Conservation (phyloP, 371 early-diverging fungal genomes). For the Mycotypha africana region DNA sequence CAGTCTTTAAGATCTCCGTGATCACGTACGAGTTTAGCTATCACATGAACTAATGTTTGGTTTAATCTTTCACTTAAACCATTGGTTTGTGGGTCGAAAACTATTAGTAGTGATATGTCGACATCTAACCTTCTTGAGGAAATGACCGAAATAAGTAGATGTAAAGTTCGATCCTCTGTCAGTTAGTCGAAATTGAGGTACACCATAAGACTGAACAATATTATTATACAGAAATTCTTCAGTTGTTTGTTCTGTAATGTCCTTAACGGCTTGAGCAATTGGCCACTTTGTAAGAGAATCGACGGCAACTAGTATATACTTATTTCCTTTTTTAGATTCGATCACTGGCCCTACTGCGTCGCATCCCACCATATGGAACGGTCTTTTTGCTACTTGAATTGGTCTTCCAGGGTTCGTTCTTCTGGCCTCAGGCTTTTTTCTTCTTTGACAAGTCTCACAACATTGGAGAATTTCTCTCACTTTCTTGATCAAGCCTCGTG, state of each 20-base stretch:
- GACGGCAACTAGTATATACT: too few species aligned
- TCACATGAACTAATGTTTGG: not conserved
- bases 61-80: conserved; percentile 34
- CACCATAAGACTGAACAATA: conserved; percentile 8
- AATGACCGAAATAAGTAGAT: conserved; percentile 6
- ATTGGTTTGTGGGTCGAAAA: conserved; percentile 26
- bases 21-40: conserved; percentile 10
- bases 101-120: conserved; percentile 16
- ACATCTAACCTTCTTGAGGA: conserved; percentile 11
- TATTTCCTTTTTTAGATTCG: too few species aligned
- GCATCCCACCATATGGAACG: too few species aligned
- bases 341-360: too few species aligned
- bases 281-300: too few species aligned
- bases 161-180: conserved; percentile 26
- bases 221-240: too few species aligned
- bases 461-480: not conserved
- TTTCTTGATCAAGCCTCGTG: too few species aligned
- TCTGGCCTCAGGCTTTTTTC: too few species aligned
- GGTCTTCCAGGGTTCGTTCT: not conserved
- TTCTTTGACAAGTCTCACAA: not conserved
- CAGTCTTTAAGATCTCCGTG: not conserved
- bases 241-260: too few species aligned
- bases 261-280: too few species aligned
- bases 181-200: conserved; percentile 7
- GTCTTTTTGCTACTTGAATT: too few species aligned